Evolutionary conservation across 257 asterid species (phyloP), one percentile per base, ranked within the genome.

Genomic region (Dorcoceras hygrometricum): DNA sequence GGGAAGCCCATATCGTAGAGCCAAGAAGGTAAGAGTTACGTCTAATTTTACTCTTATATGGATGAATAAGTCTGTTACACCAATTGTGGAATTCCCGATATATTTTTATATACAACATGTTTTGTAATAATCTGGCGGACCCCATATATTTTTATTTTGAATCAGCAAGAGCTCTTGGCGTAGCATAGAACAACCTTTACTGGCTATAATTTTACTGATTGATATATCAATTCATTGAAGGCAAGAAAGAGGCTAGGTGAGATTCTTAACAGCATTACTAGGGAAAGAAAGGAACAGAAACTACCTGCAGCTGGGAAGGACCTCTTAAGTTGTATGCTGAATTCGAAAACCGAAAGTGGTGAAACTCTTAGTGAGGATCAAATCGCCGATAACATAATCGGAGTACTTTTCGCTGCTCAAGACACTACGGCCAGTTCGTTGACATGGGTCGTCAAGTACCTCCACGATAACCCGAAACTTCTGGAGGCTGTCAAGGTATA

Each of bases 371-470:
- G 74, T 9, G 91, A 84, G 16, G 93, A 86, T 29, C 90, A 87
- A 62, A 84, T 89, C 20, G 87, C 87, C 3, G 98, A 92, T 58
- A 92, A 91, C 76, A 81, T 91, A 27, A 91, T 89, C 16, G 98
- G 98, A 62, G 91, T 84, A 11, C 84, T 91, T 18, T 91, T 91
- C 29, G 98, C 98, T 0, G 98, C 98, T 1, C 94, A 89, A 65
- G 96, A 91, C 60, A 91, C 98, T 0, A 91, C 96, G 0, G 95
- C 96, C 0, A 91, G 89, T 82, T 86, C 82, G 59, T 71, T 89
- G 81, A 91, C 96, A 16, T 91, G 98, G 98, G 77, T 83, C 26
- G 43, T 91, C 73, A 91, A 89, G 75, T 89, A 89, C 78, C 95
- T 91, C 10, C 74, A 73, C n/a, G 90, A 89, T 59, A 76, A 82